Base-by-base conservation (phyloP, 257 asterid species). In the Solanum sitiens region DNA sequence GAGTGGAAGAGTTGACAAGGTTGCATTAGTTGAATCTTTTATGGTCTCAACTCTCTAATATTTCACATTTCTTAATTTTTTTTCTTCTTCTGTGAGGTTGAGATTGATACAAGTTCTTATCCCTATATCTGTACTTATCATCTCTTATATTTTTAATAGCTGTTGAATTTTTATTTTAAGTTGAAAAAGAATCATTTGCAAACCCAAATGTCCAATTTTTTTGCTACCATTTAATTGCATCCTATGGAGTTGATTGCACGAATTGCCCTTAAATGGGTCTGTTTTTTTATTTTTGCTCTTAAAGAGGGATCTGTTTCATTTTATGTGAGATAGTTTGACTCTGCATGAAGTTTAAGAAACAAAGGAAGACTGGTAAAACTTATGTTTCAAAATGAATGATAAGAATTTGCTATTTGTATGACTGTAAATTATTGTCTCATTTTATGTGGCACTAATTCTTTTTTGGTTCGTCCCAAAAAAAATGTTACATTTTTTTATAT, bases 1-100 rank as follows among this genome's bases (percentile, higher is more conserved):
- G 99, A 88, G 99, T 97, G 4, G 99, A 97, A 90, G 99, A 97
- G 89, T 89, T 97, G 88, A 96, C 99, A 33, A 95, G 99, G 95
- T 88, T 97, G 85, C 99, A 97, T 91, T 97, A 89, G 89, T 61
- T 63, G 33, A 74, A 45, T 50, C 44, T 80, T 47, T 30, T 16
- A 50, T 5, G 27, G 30, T 80, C 42, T 37, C 67, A 45, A 39
- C 85, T 27, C 39, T 80, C 44, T 80, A 80, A 47, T 80, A 80
- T 80, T 47, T 30, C 44, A 47, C 70, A 47, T 5, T 45, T 80
- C 85, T 80, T 40, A 53, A 25, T 25, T 23, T 42, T 25, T 44
- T 25, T 77, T 25, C 1, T 27, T 79, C 18, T 79, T 80, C 27
- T 47, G 68, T 30, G 85, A 47, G 68, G 40, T 5, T 80, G 44